Evolutionary conservation across 345 rosid species (phyloP).

Genomic region (Hibiscus tridactylites): DNA sequence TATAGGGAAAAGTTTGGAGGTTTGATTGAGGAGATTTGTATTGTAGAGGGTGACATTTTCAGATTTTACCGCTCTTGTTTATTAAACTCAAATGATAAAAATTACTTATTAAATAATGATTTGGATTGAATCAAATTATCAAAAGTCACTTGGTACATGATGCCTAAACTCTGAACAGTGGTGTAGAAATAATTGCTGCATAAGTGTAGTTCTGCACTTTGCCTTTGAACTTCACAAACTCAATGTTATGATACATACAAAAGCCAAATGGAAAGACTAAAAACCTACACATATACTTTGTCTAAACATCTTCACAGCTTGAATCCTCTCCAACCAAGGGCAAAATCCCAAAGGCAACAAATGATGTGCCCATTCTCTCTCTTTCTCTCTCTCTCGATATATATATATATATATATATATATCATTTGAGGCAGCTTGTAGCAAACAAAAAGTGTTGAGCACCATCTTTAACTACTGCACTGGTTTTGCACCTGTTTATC

Average conservation of each 20-base stretch:
- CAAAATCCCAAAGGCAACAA: neutral
- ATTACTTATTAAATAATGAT: too few species aligned
- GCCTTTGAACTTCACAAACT: neutral
- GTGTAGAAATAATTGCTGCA: neutral
- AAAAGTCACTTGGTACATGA: too few species aligned
- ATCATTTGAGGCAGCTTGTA: neutral
- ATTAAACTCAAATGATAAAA: too few species aligned
- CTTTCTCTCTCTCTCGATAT: neutral
- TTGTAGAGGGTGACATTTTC: too few species aligned
- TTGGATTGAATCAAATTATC: too few species aligned
- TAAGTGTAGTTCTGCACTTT: neutral
- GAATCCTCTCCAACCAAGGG: neutral
- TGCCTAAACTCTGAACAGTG: too few species aligned
- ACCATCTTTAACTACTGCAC: slow-evolving; percentile 1
- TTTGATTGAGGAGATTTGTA: too few species aligned
- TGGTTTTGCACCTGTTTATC: slow-evolving; percentile 3
- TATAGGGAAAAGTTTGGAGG: neutral
- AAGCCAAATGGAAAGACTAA: neutral
- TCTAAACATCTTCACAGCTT: neutral
- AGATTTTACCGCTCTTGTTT: too few species aligned
- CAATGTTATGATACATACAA: neutral
- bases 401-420: neutral
- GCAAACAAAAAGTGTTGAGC: neutral
- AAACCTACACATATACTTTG: neutral
- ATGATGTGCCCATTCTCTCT: neutral